These are phyloP conservation scores for Niveomyces coronatus DNA, from an alignment of 2,329 filamentous ascomycete species.

Conservation along the genomic window DNA sequence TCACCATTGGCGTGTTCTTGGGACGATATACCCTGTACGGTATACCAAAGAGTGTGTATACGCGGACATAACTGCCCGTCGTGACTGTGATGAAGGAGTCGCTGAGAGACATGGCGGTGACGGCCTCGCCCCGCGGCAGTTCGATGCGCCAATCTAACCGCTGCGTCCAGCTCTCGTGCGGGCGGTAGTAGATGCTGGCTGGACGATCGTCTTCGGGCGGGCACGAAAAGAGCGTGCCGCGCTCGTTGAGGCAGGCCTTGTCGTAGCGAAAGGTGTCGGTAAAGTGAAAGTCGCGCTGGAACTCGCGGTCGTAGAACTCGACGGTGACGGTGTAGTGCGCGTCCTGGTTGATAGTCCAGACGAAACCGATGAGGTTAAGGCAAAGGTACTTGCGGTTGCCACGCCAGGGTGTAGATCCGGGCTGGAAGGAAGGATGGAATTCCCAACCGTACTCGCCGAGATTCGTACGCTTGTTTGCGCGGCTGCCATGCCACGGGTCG, in stretches of 20 bases:
- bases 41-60: slow-evolving; percentile 88
- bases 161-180: slow-evolving; percentile 93
- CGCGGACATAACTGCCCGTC: slow-evolving; percentile 79
- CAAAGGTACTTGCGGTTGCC: slow-evolving; percentile 90
- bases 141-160: slow-evolving; percentile 82
- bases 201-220: slow-evolving; percentile 57
- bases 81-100: slow-evolving; percentile 85
- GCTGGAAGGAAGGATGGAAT: slow-evolving; percentile 83
- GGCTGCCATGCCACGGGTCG: slow-evolving; percentile 39
- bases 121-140: slow-evolving; percentile 76
- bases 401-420: slow-evolving; percentile 90
- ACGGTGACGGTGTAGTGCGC: slow-evolving; percentile 89
- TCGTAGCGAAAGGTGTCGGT: slow-evolving; percentile 94
- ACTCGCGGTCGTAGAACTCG: slow-evolving; percentile 92
- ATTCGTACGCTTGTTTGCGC: slow-evolving; percentile 39
- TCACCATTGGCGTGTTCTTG: slow-evolving; percentile 82
- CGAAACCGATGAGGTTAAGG: slow-evolving; percentile 84
- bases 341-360: slow-evolving; percentile 96
- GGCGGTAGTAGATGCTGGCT: slow-evolving; percentile 87
- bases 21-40: slow-evolving; percentile 84
- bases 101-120: slow-evolving; percentile 82
- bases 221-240: slow-evolving; percentile 77
- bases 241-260: slow-evolving; percentile 83
- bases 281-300: slow-evolving; percentile 91
- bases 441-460: slow-evolving; percentile 48